Base-by-base conservation (phyloP, 2,329 filamentous ascomycete species). In the Sporothrix phasma region DNA sequence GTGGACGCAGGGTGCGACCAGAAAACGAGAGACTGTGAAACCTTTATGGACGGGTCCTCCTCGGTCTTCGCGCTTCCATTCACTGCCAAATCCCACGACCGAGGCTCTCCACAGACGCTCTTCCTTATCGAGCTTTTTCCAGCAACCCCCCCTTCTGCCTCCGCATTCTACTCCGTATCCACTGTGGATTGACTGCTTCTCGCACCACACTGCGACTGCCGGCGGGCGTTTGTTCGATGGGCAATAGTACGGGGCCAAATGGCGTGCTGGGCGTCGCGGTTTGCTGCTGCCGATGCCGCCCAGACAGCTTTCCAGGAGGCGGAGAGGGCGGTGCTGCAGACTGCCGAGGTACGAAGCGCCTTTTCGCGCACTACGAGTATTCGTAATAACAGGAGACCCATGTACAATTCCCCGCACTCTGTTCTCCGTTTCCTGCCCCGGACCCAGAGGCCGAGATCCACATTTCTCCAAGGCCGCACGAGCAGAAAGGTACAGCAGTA, bases 341-440 rank as follows among this genome's bases (percentile, higher is more conserved):
- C 62, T 64, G 62, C 62, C 62, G 62, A 64, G 62, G 62, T 64
- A 64, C 62, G 54, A 53, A 11, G 11, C 62, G 62, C 62, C 51
- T 24, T 31, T 37, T 8, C 10, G 29, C 34, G 34, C 34, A 37
- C 7, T 13, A 13, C 7, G 34, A 37, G 7, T 8, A 34, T 34
- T 5, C 31, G 8, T n/a, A n/a, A n/a, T n/a, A n/a, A n/a, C n/a
- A n/a, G n/a, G n/a, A n/a, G n/a, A n/a, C n/a, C n/a, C n/a, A n/a
- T n/a, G n/a, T n/a, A n/a, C n/a, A n/a, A n/a, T n/a, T n/a, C 56
- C 54, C 56, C 54, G 37, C 54, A 58, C 22, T 58, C 34, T 41
- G 34, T 37, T 41, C 34, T 54, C 53, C 19, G 10, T 43, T 39
- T 24, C 19, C 26, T 19, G 37, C 51, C 31, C 51, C 49, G 37